phyloP scores from a whole-genome alignment of 1,284 basidiomycete genomes.

The Cronartium quercuum region DNA sequence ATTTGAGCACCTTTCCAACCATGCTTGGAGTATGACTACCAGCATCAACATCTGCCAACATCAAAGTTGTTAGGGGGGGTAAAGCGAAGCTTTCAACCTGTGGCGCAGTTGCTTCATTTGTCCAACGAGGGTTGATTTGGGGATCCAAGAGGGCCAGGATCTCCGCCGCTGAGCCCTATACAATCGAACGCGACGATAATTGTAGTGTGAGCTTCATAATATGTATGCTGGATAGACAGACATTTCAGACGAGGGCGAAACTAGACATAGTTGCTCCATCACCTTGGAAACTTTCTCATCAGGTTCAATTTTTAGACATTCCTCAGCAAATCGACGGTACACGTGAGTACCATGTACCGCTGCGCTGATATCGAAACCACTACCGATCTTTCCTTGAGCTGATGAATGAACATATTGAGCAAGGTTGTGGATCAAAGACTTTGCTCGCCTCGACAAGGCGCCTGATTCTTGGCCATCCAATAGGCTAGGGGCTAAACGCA shows the following conservation, averaged over 20 bases:
- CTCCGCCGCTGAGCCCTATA: conserved; percentile 9
- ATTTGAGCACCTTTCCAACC: conserved; percentile 77
- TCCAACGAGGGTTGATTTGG: conserved; percentile 11
- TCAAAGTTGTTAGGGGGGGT: conserved; percentile 69
- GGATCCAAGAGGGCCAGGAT: conserved; percentile 9
- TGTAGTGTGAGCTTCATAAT: neutral
- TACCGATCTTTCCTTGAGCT: conserved; percentile 96
- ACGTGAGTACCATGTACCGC: conserved; percentile 92
- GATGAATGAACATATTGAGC: conserved; percentile 92
- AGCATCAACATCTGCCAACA: conserved; percentile 86
- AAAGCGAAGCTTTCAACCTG: conserved; percentile 63
- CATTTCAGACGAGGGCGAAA: neutral
- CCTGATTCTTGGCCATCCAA: neutral
- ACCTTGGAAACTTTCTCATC: conserved; percentile 36
- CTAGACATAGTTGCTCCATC: neutral
- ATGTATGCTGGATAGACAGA: neutral
- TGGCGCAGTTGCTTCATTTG: conserved; percentile 9
- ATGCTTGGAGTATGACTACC: conserved; percentile 89
- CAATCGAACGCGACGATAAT: neutral
- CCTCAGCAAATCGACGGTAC: conserved; percentile 80
- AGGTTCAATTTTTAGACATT: conserved; percentile 36
- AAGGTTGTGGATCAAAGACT: conserved; percentile 73
- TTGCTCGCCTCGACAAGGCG: conserved; percentile 52
- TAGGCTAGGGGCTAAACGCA: conserved; percentile 16
- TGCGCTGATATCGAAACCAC: conserved; percentile 91